Base-by-base conservation (phyloP, 225 moss, liverwort and hornwort genomes). In the Polytrichum commune region DNA sequence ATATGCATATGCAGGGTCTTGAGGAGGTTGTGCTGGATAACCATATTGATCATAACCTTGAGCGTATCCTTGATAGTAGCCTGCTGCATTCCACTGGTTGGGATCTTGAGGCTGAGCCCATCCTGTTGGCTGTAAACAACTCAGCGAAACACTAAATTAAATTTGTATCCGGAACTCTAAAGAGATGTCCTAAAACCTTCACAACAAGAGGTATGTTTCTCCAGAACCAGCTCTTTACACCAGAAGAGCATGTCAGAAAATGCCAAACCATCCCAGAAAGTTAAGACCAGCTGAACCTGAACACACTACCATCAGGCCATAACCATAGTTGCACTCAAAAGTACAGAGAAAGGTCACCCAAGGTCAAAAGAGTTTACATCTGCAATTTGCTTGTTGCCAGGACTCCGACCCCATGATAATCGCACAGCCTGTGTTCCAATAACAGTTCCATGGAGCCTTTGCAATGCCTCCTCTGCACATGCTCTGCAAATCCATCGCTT, bases 61-160 rank as follows among this genome's bases (percentile, higher is more conserved):
- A 24, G 90, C 84, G 72, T 93, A 96, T 32, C 96, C 96, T 73
- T 93, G 91, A 75, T 96, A 98, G 30, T 88, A 88, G 8, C 84
- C 88, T 54, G 83, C 97, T 46, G 89, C 87, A 69, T 91, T 94
- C 97, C 97, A 98, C 68, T 94, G 97, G 32, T 87, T 98, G 69
- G 92, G 92, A 75, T 98, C 97, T 75, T 91, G 93, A 27, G 90
- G 96, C 91, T 91, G 94, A 55, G 92, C 97, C 96, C 97, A 98
- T 20, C 58, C 58, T 24, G 81, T 92, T 71, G 97, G 82, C 79
- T 92, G 90, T 83, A 83, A 76, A 27, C 71, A 71, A 67, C 22
- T 58, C 58, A 58, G 1, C 22, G 58, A 58, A 58, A 24, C 6
- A 22, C 9, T 62, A 63, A 20, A 29, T 58, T 58, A 24, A 7